Percentiles rank a stretch among this genome's conserved stretches.
These are phyloP conservation scores for Kalanchoe fedtschenkoi DNA, from an alignment of 164 flowering plant genomes.

Conservation along the genomic window DNA sequence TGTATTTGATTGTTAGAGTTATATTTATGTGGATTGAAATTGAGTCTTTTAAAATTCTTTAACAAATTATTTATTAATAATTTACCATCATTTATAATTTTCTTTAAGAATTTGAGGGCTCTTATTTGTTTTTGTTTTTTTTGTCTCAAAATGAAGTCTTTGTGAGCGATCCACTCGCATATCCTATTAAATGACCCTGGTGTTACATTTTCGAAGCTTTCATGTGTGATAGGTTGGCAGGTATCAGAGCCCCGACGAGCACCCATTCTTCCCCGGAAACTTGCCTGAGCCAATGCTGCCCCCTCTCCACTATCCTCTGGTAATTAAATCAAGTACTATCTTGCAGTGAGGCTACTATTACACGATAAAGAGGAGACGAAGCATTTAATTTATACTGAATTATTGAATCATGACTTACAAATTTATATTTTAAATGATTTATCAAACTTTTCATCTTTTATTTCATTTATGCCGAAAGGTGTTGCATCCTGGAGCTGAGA, in stretches of 20 bases:
- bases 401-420: no score
- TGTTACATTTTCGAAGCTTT: not conserved
- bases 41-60: no score
- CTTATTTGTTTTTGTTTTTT: no score
- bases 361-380: not conserved
- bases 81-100: no score
- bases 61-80: no score
- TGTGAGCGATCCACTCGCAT: no score
- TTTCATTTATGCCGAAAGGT: constrained; percentile 30
- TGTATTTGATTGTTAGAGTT: no score
- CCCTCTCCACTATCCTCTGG: constrained; percentile 59
- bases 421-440: not conserved
- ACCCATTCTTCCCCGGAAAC: constrained; percentile 49
- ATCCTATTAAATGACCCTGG: no score
- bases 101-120: no score
- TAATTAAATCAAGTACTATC: constrained; percentile 8
- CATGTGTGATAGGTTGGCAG: constrained; percentile 40
- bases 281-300: constrained; percentile 54
- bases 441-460: not conserved
- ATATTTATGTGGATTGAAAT: no score
- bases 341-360: not conserved
- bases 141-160: not conserved
- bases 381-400: not conserved
- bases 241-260: constrained; percentile 63
- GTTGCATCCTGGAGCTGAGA: constrained; percentile 44